These are phyloP conservation scores for Malus sieversii DNA, from an alignment of 306 rosid genomes.

Conservation along the genomic window DNA sequence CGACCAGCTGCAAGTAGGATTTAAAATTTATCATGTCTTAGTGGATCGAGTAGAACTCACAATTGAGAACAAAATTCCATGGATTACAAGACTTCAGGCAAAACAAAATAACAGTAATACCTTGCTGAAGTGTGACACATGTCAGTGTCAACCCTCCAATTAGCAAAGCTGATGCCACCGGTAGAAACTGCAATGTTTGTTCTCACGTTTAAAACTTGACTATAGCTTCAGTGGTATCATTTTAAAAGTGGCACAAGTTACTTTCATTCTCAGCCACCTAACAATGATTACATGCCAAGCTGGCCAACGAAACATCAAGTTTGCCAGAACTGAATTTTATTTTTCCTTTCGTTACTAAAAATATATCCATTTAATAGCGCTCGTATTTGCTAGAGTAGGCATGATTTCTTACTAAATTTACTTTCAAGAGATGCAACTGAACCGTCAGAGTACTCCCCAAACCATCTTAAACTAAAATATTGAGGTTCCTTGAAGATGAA, in stretches of 20 bases:
- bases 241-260: not conserved
- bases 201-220: constrained; percentile 19
- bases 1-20: constrained; percentile 36
- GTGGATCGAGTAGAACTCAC: not conserved
- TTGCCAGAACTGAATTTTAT: no score
- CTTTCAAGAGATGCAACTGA: not conserved
- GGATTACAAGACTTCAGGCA: not conserved
- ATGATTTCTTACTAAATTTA: not conserved
- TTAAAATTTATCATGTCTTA: not conserved
- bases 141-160: constrained; percentile 83
- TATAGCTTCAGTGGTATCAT: not conserved
- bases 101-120: constrained; percentile 23
- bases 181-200: constrained; percentile 64
- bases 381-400: not conserved
- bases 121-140: constrained; percentile 73
- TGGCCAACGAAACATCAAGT: not conserved
- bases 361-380: not conserved
- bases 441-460: not conserved
- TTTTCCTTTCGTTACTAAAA: no score
- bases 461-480: not conserved
- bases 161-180: constrained; percentile 86
- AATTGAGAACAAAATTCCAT: not conserved
- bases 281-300: not conserved
- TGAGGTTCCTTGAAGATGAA: no score
- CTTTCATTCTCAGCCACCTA: not conserved